phyloP scores from a whole-genome alignment of 495 filamentous ascomycete species.

The Xylaria bambusicola region DNA sequence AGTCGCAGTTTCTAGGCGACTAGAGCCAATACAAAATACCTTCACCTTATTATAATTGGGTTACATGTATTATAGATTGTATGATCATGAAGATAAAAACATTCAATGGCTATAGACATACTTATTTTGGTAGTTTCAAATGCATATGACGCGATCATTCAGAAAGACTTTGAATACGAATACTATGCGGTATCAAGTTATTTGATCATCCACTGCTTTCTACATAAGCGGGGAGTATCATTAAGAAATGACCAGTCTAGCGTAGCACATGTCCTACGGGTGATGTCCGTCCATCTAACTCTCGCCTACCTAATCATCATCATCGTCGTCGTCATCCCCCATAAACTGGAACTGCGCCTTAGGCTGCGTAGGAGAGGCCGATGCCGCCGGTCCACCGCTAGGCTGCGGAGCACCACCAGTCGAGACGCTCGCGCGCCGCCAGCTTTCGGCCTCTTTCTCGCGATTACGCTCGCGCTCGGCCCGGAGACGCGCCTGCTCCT shows the following conservation, averaged over 20 bases:
- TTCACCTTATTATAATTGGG: constrained; percentile 9
- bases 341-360: constrained; percentile 57
- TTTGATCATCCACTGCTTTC: no score
- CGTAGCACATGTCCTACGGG: not conserved
- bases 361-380: constrained; percentile 21
- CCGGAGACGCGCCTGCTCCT: constrained; percentile 35
- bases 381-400: constrained; percentile 1
- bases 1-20: not conserved
- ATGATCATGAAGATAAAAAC: constrained; percentile 15
- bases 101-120: constrained; percentile 9
- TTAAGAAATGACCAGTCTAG: not conserved
- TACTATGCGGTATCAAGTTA: no score
- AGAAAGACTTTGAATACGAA: no score
- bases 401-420: constrained; percentile 9
- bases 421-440: constrained; percentile 38
- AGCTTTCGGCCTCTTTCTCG: constrained; percentile 35
- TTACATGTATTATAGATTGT: constrained; percentile 25
- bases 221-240: no score
- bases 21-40: not conserved
- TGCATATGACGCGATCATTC: no score
- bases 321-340: constrained; percentile 55
- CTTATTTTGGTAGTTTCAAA: no score
- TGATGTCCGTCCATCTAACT: not conserved
- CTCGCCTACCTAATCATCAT: constrained; percentile 41
- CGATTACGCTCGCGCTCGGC: constrained; percentile 25